Evolutionary conservation across 441 rosid species (phyloP).

Genomic region (Euphorbia schlechtendalii): DNA sequence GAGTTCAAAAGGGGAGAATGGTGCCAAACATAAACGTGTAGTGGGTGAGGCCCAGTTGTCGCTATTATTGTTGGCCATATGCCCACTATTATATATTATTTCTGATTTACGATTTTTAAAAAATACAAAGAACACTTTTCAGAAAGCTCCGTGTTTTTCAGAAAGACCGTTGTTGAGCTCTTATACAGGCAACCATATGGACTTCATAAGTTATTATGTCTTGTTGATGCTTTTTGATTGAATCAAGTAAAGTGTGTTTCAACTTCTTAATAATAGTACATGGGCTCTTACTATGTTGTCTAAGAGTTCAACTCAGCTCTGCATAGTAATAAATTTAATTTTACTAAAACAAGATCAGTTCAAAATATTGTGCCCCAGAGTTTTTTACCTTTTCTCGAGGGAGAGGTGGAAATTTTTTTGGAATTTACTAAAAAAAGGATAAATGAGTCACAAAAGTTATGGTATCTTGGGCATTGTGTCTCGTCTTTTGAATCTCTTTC

Average conservation of each 20-base stretch:
- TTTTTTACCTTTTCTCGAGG: no score
- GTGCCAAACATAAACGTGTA: conserved; percentile 15
- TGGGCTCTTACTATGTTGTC: no score
- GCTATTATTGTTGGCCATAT: conserved; percentile 34
- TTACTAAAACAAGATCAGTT: no score
- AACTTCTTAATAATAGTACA: no score
- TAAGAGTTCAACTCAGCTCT: no score
- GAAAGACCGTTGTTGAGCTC: neutral
- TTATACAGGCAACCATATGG: conserved; percentile 7
- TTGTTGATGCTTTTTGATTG: conserved; percentile 1
- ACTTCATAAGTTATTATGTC: conserved; percentile 3
- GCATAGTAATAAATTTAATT: no score
- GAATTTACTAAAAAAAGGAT: no score
- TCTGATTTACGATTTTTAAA: neutral
- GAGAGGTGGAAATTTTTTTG: no score
- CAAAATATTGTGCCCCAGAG: no score
- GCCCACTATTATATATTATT: neutral
- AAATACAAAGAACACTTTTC: neutral
- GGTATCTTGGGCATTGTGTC: no score
- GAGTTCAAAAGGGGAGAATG: conserved; percentile 8
- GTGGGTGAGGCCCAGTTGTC: conserved; percentile 37
- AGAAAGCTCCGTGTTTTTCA: neutral
- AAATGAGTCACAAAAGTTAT: no score
- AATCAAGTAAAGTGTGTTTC: neutral
- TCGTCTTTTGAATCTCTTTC: no score